Base-by-base conservation (phyloP, 2,329 filamentous ascomycete genomes). In the Trichoderma sp. region DNA sequence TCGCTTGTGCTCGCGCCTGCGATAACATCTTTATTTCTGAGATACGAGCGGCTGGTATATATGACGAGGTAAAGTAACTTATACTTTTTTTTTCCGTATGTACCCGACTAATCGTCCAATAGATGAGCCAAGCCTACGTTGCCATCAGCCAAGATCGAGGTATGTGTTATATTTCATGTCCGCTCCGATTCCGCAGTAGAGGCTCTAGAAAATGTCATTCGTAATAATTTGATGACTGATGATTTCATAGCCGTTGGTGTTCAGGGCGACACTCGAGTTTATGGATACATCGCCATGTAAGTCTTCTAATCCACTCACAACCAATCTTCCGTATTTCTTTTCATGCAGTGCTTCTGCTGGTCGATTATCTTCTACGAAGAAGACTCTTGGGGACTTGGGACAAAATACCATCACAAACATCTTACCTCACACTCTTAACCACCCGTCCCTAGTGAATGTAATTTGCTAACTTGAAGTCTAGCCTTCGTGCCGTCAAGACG, bases 1-100 rank as follows among this genome's bases (percentile, higher is more conserved):
- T 97, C 17, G 87, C 88, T 66, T 95, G 97, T 70, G 92, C 88
- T 2, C 82, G 92, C n/a, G 83, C 91, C 76, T 92, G 91, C 1
- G 92, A 94, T 74, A 76, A 87, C 74, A 94, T 94, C 75, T 94
- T 92, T 80, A 93, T 94, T 72, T 84, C 72, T 84, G 85, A 81
- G 84, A 94, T 94, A 80, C 84, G 82, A 73, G 86, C 87, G 67
- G 90, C 90, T 0, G 91, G 91, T 12, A 78, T 93, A 25, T 94
- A 94, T 77, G 13, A 70, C 70, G 8, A 70, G 68, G 61, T 39
- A 61, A 52, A 34, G 19, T 5, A 7, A 15, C 5, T 5, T 13
- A 32, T n/a, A 52, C 12, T 29, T 19, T 22, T 22, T 60, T 39
- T 37, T n/a, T n/a, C n/a, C n/a, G 50, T 53, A 53, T 32, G 34